Evolutionary conservation across 2,329 filamentous ascomycete species (phyloP).

Genomic region (Aspergillus tanneri): DNA sequence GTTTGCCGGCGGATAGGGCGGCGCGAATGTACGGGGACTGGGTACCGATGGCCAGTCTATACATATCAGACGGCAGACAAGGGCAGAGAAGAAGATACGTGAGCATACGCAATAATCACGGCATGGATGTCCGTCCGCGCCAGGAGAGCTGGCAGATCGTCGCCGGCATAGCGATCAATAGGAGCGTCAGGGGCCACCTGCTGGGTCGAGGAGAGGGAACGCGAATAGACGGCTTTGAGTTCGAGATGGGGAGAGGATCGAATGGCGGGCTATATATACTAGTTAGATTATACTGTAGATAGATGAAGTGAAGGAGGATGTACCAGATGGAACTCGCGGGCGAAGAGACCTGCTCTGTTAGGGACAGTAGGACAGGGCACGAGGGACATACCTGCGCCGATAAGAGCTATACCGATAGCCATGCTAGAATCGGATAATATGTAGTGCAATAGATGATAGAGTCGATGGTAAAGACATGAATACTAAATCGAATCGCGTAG

Average conservation of each 20-base stretch:
- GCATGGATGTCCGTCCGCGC: constrained; percentile 51
- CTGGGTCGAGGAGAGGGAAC: constrained; percentile 59
- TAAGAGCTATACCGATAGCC: constrained; percentile 1
- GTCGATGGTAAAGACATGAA: too few species aligned
- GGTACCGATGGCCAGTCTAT: constrained; percentile 57
- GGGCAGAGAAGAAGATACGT: background rate
- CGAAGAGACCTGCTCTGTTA: background rate
- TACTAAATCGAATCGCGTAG: too few species aligned
- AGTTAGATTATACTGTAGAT: too few species aligned
- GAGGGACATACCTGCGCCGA: constrained; percentile 1
- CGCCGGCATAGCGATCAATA: constrained; percentile 59
- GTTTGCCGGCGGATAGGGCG: constrained; percentile 64
- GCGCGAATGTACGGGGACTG: constrained; percentile 61
- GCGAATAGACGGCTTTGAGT: constrained; percentile 67
- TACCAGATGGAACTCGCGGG: constrained; percentile 1
- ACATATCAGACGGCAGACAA: background rate
- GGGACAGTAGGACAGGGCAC: background rate
- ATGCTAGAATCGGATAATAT: too few species aligned
- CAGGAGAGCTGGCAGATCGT: constrained; percentile 54
- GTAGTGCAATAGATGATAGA: too few species aligned
- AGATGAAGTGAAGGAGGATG: background rate
- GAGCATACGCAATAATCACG: constrained; percentile 36
- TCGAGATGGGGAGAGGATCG: constrained; percentile 32
- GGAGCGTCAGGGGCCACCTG: constrained; percentile 40
- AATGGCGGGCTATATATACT: background rate